phyloP scores from a whole-genome alignment of 2,329 filamentous ascomycete species.

The Penicillium sp. region DNA sequence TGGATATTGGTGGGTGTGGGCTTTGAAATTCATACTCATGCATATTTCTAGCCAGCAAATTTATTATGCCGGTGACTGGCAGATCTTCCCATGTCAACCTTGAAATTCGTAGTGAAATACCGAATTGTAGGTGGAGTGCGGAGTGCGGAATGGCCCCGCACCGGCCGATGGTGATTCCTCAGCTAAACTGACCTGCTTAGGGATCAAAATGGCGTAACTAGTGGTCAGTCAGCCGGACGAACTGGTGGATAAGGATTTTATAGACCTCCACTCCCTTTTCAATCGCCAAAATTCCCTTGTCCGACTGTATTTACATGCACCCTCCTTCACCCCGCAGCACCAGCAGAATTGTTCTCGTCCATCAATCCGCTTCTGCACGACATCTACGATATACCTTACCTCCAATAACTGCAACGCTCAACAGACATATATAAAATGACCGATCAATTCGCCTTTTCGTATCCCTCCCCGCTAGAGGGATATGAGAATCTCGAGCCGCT shows the following conservation, averaged over 20 bases:
- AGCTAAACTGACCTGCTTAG: conserved; percentile 15
- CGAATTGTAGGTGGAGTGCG: conserved; percentile 11
- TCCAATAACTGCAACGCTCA: not conserved
- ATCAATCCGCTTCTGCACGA: not conserved
- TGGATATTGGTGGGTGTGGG: not conserved
- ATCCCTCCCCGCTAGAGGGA: conserved; percentile 58
- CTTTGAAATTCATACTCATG: not conserved
- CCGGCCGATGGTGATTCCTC: not conserved
- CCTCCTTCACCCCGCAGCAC: not conserved
- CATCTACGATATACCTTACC: not conserved
- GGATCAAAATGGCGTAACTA: not conserved
- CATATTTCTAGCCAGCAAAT: not conserved
- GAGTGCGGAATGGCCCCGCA: conserved; percentile 28
- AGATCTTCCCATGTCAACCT: not conserved
- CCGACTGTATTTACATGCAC: not conserved
- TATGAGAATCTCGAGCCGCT: conserved; percentile 55
- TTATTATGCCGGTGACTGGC: not conserved
- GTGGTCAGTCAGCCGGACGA: not conserved
- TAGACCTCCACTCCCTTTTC: not conserved
- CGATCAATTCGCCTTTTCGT: conserved; percentile 57
- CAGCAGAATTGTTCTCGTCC: not conserved
- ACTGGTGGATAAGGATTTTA: not conserved
- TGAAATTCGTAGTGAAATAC: not conserved
- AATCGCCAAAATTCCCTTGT: not conserved
- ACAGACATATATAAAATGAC: conserved; percentile 44